Conservation (phyloP, 2,329 filamentous ascomycete species). For the Sarocladium kiliense region DNA sequence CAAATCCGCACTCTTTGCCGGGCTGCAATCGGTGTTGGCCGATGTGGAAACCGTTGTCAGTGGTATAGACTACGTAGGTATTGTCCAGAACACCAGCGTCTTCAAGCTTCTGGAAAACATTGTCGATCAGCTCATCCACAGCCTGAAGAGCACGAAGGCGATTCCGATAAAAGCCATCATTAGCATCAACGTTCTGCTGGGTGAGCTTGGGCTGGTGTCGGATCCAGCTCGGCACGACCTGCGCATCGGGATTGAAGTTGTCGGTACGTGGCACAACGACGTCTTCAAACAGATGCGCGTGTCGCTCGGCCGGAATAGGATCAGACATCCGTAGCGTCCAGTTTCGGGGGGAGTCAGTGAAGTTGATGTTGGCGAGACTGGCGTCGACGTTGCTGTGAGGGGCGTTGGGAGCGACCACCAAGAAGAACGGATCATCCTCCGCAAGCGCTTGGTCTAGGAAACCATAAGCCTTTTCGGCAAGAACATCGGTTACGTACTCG, state of each 20-base stretch:
- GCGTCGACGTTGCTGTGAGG: constrained; percentile 24
- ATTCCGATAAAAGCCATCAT: constrained; percentile 34
- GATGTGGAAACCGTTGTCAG: constrained; percentile 50
- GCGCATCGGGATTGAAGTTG: constrained; percentile 58
- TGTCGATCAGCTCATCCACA: constrained; percentile 40
- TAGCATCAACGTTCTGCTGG: constrained; percentile 25
- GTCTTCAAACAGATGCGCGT: constrained; percentile 54
- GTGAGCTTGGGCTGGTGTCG: constrained; percentile 28
- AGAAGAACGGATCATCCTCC: constrained; percentile 46
- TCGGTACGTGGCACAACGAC: constrained; percentile 55
- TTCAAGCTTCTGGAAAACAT: constrained; percentile 28
- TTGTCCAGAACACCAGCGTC: constrained; percentile 28
- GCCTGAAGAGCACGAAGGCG: constrained; percentile 38
- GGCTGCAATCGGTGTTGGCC: constrained; percentile 46
- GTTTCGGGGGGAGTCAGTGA: not conserved
- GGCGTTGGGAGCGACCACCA: constrained; percentile 45
- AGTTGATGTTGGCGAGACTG: constrained; percentile 37
- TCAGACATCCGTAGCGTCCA: constrained; percentile 41
- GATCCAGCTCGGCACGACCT: constrained; percentile 40
- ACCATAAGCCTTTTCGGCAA: constrained; percentile 28
- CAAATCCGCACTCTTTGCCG: constrained; percentile 44
- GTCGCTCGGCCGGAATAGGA: constrained; percentile 39
- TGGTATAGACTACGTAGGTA: constrained; percentile 47
- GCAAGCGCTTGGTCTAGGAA: constrained; percentile 46
- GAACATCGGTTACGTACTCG: constrained; percentile 36